Evolutionary conservation across 2,329 filamentous ascomycete species (phyloP), one percentile per base, ranked within the genome.

Genomic region (Colletotrichum plurivorum): DNA sequence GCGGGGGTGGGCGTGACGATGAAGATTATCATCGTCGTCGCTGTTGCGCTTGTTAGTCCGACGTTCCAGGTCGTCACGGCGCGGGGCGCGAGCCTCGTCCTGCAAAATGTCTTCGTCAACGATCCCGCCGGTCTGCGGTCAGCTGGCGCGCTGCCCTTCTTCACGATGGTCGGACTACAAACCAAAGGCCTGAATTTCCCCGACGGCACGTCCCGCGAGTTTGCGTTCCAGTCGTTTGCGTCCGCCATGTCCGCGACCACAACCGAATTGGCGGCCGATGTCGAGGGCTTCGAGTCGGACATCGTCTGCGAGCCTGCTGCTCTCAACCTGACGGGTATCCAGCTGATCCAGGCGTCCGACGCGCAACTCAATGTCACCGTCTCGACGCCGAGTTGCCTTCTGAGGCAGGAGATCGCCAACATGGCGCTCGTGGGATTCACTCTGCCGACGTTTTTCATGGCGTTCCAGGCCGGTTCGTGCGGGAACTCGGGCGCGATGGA

Each of bases 41-140:
- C 81, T 0, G 78, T 80, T 0, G 80, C 77, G 5, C 73, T 83
- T 43, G 76, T 82, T 51, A 78, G 77, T 3, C 78, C 80, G 4
- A 74, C 67, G 4, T 69, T 78, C 3, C 71, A 79, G 15, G 73
- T 73, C 4, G 68, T 77, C 10, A 70, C 72, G 10, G 73, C 73
- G 31, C 67, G 74, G n/a, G 70, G 70, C 6, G 71, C 74, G 4
- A 67, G 71, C 0, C 72, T 81, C 27, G 73, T 69, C 6, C 18
- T 81, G 1, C 71, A 75, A 20, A 76, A 73, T 1, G 53, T 59
- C 5, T 82, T 83, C 36, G 63, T 74, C 0, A 72, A 78, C 63
- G 75, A 76, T 54, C 62, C 69, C 8, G 67, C 71, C 0, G 75
- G 69, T 0, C 51, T 81, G 12, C 62, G 70, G 15, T 70, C 73